phyloP scores from a whole-genome alignment of 2,329 filamentous ascomycete species.

The Ophiostoma fasciatum region DNA sequence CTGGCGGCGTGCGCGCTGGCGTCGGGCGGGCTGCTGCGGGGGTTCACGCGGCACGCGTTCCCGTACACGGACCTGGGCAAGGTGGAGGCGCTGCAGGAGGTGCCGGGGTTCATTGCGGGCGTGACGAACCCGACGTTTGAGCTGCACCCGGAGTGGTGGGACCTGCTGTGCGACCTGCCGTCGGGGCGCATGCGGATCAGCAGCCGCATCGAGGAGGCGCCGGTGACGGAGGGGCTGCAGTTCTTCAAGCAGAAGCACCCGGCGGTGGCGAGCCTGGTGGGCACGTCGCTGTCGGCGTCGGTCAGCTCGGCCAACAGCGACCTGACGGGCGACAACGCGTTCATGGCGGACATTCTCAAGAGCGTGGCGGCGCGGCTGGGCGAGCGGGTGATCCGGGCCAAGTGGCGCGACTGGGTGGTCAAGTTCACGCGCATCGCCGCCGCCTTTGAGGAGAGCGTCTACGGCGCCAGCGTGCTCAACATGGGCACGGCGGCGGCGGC shows the following conservation, averaged over 20 bases:
- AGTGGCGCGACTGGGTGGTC: slow-evolving; percentile 88
- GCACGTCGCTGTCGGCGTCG: slow-evolving; percentile 21
- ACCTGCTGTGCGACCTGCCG: slow-evolving; percentile 83
- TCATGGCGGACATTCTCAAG: slow-evolving; percentile 73
- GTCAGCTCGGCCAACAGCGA: slow-evolving; percentile 36
- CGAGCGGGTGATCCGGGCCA: slow-evolving; percentile 77
- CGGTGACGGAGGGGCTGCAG: slow-evolving; percentile 66
- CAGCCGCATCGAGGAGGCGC: slow-evolving; percentile 66
- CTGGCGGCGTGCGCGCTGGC: slow-evolving; percentile 89
- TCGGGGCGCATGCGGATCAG: slow-evolving; percentile 92
- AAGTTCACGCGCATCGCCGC: slow-evolving; percentile 88
- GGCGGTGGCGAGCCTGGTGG: slow-evolving; percentile 34
- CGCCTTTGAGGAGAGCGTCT: slow-evolving; percentile 90
- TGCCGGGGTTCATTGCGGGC: slow-evolving; percentile 93
- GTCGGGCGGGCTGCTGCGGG: slow-evolving; percentile 79
- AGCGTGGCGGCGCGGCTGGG: slow-evolving; percentile 79
- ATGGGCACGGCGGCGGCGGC: slow-evolving; percentile 43
- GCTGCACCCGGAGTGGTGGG: slow-evolving; percentile 95
- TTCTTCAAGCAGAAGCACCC: slow-evolving; percentile 78
- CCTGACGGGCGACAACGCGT: slow-evolving; percentile 71
- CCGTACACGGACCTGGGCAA: slow-evolving; percentile 97
- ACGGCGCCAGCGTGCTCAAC: slow-evolving; percentile 79
- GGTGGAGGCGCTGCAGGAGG: slow-evolving; percentile 88
- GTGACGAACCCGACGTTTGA: slow-evolving; percentile 97
- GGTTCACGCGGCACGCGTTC: slow-evolving; percentile 92